These are phyloP conservation scores for Tuber microsphaerosporum DNA, from an alignment of 495 filamentous ascomycete species.

Conservation along the genomic window DNA sequence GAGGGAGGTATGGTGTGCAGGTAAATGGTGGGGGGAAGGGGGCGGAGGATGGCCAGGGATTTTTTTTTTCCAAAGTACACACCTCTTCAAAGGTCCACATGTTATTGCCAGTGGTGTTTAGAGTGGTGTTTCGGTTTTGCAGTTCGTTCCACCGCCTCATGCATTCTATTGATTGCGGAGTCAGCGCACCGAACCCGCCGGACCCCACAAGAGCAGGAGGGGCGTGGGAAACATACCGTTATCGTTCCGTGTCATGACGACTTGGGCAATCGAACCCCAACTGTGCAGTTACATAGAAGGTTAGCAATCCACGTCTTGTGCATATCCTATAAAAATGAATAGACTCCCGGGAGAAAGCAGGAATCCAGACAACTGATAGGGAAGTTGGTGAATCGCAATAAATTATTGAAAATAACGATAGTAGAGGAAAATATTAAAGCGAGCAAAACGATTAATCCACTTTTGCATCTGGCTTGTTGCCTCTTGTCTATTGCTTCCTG, in stretches of 20 bases:
- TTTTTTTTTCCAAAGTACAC: slow-evolving; percentile 16
- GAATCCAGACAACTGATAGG: not conserved
- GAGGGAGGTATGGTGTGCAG: not conserved
- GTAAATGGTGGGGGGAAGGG: not conserved
- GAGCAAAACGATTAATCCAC: not conserved
- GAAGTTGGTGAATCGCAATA: not conserved
- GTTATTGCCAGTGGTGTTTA: slow-evolving; percentile 14
- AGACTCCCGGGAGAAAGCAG: not conserved
- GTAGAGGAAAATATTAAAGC: not conserved
- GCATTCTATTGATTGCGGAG: slow-evolving; percentile 31
- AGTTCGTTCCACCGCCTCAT: slow-evolving; percentile 37
- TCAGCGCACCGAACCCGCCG: slow-evolving; percentile 19
- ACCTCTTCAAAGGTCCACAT: slow-evolving; percentile 31
- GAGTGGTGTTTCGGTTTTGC: slow-evolving; percentile 15
- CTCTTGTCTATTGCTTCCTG: not conserved
- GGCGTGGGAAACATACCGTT: slow-evolving; percentile 22
- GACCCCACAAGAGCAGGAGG: slow-evolving; percentile 6
- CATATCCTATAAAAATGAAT: not conserved
- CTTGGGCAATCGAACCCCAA: slow-evolving; percentile 32
- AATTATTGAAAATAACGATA: not conserved
- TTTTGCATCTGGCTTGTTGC: not conserved
- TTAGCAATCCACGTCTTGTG: slow-evolving; percentile 14
- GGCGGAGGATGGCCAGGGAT: not conserved
- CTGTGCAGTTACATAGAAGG: slow-evolving; percentile 18
- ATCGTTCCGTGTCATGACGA: slow-evolving; percentile 33